phyloP scores from a whole-genome alignment of 2,329 filamentous ascomycete genomes.

The Alternaria ethzedia region DNA sequence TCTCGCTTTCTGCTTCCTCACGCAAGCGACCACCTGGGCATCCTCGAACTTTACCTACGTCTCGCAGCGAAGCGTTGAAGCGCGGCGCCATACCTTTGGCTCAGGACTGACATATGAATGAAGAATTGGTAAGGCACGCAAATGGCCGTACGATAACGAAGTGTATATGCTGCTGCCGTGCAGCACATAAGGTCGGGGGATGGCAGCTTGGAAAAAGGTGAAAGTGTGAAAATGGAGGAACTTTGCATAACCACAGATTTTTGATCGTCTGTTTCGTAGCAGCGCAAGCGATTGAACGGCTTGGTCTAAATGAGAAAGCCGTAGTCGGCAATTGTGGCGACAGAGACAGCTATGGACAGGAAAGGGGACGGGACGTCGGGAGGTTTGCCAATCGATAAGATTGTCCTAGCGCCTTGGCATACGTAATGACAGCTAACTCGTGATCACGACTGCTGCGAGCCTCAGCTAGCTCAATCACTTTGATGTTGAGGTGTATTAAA shows the following conservation, averaged over 20 bases:
- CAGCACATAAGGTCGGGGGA: neutral
- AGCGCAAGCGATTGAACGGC: neutral
- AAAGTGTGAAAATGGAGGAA: neutral
- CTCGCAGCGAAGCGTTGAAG: neutral
- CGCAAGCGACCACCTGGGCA: no score
- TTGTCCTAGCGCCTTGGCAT: neutral
- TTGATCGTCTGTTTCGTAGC: neutral
- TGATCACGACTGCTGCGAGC: neutral
- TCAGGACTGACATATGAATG: neutral
- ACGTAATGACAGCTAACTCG: no score
- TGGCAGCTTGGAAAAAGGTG: neutral
- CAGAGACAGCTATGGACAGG: neutral
- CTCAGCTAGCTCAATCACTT: neutral
- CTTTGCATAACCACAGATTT: neutral
- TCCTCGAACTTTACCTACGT: neutral
- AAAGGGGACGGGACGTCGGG: neutral
- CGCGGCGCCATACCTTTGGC: neutral
- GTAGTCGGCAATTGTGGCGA: neutral
- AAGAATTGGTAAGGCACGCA: neutral
- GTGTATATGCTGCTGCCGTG: neutral
- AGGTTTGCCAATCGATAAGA: neutral
- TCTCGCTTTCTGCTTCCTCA: neutral
- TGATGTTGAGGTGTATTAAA: neutral
- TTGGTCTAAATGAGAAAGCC: neutral
- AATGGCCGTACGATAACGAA: neutral